A percentile compares a stretch with the other conserved stretches of the same genome.
Evolutionary conservation across 306 rosid species (phyloP).

Genomic region (Cicer bijugum): DNA sequence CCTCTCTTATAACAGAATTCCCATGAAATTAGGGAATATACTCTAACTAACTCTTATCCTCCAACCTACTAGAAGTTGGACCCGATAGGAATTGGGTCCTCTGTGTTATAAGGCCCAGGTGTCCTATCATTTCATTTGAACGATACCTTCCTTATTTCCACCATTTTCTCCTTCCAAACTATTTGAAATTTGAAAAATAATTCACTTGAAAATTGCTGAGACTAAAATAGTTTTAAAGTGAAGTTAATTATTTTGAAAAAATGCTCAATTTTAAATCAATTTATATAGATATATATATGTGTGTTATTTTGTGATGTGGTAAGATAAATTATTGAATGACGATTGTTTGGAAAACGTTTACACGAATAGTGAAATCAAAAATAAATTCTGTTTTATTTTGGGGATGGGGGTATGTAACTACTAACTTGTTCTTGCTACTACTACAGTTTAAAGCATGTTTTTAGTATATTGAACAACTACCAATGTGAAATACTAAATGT

Average conservation of each 20-base stretch:
- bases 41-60: too few species aligned
- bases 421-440: background rate
- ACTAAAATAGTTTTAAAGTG: slow-evolving; percentile 1
- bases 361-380: background rate
- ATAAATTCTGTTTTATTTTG: background rate
- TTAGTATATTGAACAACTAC: too few species aligned
- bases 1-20: too few species aligned
- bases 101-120: too few species aligned
- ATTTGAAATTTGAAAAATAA: background rate
- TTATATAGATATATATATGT: background rate
- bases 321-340: background rate
- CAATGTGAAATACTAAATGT: too few species aligned
- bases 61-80: too few species aligned
- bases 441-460: background rate
- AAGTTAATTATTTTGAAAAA: slow-evolving; percentile 2
- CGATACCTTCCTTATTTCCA: background rate
- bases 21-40: too few species aligned
- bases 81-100: too few species aligned
- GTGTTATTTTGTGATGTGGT: background rate
- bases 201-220: background rate
- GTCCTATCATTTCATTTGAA: background rate
- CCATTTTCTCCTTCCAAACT: background rate
- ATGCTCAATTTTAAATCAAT: slow-evolving; percentile 1
- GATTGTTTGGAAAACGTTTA: slow-evolving; percentile 4
- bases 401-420: slow-evolving; percentile 11